A percentile compares a stretch with the other conserved stretches of the same genome.
These are phyloP conservation scores for Macrolepiota fuliginosa DNA, from an alignment of 768 basidiomycete genomes.

Conservation along the genomic window DNA sequence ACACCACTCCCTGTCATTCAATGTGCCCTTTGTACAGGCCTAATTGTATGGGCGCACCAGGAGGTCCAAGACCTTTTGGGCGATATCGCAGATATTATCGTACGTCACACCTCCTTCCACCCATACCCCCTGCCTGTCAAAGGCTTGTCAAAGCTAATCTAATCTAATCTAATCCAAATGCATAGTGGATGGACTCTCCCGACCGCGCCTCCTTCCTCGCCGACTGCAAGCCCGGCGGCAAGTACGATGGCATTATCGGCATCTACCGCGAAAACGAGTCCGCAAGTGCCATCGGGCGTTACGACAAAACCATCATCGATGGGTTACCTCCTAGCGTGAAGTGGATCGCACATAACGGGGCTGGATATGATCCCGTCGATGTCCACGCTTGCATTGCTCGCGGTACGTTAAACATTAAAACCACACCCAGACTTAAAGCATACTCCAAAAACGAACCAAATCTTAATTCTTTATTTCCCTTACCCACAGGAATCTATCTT, in stretches of 20 bases:
- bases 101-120: constrained; percentile 37
- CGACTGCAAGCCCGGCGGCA: constrained; percentile 61
- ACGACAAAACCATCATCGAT: constrained; percentile 76
- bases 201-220: constrained; percentile 68
- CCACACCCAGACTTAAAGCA: too few relatives aligned
- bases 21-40: constrained; percentile 36
- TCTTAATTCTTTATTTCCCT: neutral
- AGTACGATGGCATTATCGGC: constrained; percentile 69
- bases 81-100: constrained; percentile 71
- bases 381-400: constrained; percentile 67
- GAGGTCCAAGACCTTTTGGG: constrained; percentile 66
- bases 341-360: constrained; percentile 92
- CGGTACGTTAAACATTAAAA: constrained; percentile 42
- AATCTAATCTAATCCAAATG: neutral
- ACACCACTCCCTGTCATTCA: neutral
- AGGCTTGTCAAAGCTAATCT: too few relatives aligned
- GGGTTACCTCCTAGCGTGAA: constrained; percentile 66
- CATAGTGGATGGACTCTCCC: constrained; percentile 49
- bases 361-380: constrained; percentile 90
- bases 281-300: constrained; percentile 62
- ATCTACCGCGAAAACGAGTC: constrained; percentile 81
- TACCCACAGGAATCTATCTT: constrained; percentile 63
- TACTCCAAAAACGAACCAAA: neutral
- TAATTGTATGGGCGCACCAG: constrained; percentile 79
- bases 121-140: too few relatives aligned